These are phyloP conservation scores for Triticum urartu DNA, from an alignment of 176 grass and related monocot genomes.

Conservation along the genomic window DNA sequence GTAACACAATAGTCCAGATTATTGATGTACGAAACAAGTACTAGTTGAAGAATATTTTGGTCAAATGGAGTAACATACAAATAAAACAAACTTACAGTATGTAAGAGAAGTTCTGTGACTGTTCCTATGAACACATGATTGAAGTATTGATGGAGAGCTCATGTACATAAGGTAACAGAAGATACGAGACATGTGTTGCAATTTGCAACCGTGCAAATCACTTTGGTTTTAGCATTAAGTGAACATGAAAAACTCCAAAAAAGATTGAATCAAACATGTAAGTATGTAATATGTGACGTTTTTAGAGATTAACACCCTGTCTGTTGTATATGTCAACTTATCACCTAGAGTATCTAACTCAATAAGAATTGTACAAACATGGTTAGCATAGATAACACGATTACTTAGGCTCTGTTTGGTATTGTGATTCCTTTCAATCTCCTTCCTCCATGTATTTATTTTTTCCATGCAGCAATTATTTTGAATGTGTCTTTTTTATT, in stretches of 20 bases:
- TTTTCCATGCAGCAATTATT: background rate
- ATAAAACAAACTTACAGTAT: background rate
- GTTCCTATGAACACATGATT: background rate
- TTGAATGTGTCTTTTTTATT: background rate
- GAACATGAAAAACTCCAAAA: background rate
- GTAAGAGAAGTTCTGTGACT: background rate
- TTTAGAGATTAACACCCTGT: background rate
- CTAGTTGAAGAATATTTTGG: background rate
- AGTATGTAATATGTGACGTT: background rate
- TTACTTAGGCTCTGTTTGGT: slow-evolving; percentile 5
- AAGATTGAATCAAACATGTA: background rate
- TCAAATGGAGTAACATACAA: background rate
- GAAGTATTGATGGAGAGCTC: background rate
- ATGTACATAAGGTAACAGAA: background rate
- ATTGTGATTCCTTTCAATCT: background rate
- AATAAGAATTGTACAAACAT: background rate
- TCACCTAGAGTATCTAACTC: background rate
- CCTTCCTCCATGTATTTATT: background rate
- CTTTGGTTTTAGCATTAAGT: background rate
- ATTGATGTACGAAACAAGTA: background rate
- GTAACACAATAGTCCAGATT: background rate
- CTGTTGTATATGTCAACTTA: background rate
- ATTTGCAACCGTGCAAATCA: background rate
- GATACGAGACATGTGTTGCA: background rate
- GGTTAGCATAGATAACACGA: background rate